phyloP scores from a whole-genome alignment of 192 early-diverging fungal genomes.

The Nowakowskiella sp. region DNA sequence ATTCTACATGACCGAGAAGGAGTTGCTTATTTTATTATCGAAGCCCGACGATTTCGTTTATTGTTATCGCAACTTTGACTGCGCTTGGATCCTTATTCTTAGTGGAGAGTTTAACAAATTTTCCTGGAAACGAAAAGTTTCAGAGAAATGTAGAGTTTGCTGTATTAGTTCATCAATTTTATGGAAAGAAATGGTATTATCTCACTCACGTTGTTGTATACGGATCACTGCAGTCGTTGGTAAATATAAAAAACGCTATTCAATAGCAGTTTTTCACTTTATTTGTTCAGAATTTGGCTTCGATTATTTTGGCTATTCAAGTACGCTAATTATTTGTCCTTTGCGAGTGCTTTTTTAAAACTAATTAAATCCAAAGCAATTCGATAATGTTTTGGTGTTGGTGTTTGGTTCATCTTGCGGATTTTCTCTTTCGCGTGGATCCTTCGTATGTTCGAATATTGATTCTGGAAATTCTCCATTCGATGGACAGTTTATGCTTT shows the following conservation, averaged over 20 bases:
- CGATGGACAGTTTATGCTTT: conserved; percentile 46
- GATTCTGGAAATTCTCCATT: conserved; percentile 44
- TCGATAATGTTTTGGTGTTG: conserved; percentile 56
- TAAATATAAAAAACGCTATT: too few relatives aligned
- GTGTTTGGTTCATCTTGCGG: conserved; percentile 60
- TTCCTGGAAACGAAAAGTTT: conserved; percentile 63
- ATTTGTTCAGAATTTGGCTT: conserved; percentile 65
- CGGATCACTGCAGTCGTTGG: conserved; percentile 58
- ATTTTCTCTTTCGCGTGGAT: conserved; percentile 44
- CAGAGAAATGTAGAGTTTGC: conserved; percentile 65
- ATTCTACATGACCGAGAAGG: neutral
- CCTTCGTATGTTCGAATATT: conserved; percentile 48
- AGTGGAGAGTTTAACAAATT: conserved; percentile 58
- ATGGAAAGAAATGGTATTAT: conserved; percentile 53
- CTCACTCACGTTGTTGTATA: conserved; percentile 57
- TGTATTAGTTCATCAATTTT: conserved; percentile 56
- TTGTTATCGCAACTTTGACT: conserved; percentile 51
- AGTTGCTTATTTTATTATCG: neutral
- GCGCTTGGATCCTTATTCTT: conserved; percentile 58
- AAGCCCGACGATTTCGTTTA: conserved; percentile 50
- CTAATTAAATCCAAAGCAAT: conserved; percentile 26
- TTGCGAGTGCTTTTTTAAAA: conserved; percentile 1
- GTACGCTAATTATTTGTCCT: conserved; percentile 10
- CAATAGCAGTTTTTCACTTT: too few relatives aligned
- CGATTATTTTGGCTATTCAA: conserved; percentile 62